Conservation (phyloP, 129 eudicot genomes). For the Tagetes patula region DNA sequence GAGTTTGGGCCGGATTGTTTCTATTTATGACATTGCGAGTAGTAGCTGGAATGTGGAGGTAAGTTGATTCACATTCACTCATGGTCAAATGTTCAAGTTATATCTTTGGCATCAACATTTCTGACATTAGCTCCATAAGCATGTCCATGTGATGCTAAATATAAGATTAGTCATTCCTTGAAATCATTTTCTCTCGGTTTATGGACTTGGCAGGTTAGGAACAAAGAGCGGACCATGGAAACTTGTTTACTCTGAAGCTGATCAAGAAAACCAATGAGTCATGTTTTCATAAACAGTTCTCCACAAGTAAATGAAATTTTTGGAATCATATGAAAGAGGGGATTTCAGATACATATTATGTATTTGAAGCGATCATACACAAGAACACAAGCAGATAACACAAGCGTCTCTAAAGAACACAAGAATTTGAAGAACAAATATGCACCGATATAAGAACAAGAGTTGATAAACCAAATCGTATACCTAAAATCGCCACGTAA, state of each 20-base stretch:
- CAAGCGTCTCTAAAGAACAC: slow-evolving; percentile 23
- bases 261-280: slow-evolving; percentile 40
- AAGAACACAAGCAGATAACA: slow-evolving; percentile 27
- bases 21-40: slow-evolving; percentile 85
- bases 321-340: slow-evolving; percentile 21
- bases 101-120: neutral
- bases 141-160: neutral
- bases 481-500: neutral
- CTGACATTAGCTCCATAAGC: neutral
- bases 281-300: neutral
- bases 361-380: slow-evolving; percentile 14
- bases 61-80: slow-evolving; percentile 16
- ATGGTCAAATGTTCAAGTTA: neutral
- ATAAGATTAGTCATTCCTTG: neutral
- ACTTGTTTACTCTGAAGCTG: slow-evolving; percentile 51
- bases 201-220: slow-evolving; percentile 50
- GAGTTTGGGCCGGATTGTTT: slow-evolving; percentile 88
- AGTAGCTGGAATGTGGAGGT: slow-evolving; percentile 83
- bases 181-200: neutral
- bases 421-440: slow-evolving; percentile 17
- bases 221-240: slow-evolving; percentile 83
- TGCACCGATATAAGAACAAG: neutral
- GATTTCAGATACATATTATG: slow-evolving; percentile 18
- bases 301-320: neutral
- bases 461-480: slow-evolving; percentile 10